phyloP scores from a whole-genome alignment of 176 grass and related monocot species.

The Aegilops speltoides region DNA sequence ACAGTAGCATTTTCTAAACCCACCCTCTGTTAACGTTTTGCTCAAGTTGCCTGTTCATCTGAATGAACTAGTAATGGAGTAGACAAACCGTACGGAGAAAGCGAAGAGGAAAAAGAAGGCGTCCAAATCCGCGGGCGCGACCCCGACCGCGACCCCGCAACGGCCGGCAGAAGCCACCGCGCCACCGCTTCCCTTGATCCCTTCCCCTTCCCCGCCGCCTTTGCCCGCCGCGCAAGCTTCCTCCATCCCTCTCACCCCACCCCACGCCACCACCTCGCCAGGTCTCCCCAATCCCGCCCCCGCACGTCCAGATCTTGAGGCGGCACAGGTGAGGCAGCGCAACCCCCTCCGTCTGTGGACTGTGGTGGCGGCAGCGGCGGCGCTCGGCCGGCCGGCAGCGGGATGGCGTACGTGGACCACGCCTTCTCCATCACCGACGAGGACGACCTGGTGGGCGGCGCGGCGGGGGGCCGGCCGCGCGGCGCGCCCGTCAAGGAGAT shows the following conservation, averaged over 20 bases:
- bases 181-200: constrained; percentile 4
- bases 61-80: too few species aligned
- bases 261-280: constrained; percentile 2
- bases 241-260: constrained; percentile 14
- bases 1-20: too few species aligned
- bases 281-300: neutral
- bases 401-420: constrained; percentile 99
- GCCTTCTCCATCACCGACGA: constrained; percentile 97
- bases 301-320: neutral
- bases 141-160: constrained; percentile 11
- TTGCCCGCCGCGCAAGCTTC: constrained; percentile 48
- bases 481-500: constrained; percentile 93
- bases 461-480: constrained; percentile 35
- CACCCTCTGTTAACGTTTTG: too few species aligned
- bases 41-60: too few species aligned
- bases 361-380: neutral
- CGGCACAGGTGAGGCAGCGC: neutral
- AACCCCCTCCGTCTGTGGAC: neutral
- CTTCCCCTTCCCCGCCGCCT: constrained; percentile 14
- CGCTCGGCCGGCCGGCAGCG: neutral
- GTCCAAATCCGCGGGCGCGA: neutral
- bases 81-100: neutral
- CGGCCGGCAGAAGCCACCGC: constrained; percentile 26
- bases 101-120: neutral
- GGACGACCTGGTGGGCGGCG: constrained; percentile 75